Base-by-base conservation (phyloP, 805 yeast genomes). In the Cyberlindnera nakhonratchasimensis region DNA sequence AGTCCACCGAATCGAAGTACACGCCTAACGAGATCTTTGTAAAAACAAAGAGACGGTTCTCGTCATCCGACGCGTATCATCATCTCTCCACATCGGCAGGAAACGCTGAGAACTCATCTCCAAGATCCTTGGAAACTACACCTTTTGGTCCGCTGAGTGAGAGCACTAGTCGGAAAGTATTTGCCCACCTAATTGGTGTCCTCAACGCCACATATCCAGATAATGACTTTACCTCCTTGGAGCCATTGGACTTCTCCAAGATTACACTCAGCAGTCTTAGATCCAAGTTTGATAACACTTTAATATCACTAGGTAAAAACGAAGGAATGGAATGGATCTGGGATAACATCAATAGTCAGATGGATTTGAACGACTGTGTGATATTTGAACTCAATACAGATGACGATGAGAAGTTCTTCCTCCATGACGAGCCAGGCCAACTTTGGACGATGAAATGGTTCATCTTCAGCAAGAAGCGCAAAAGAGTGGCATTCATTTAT, bases 71-170 rank as follows among this genome's bases (percentile, higher is more conserved):
- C 20, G 34, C 41, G 18, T 34, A 44, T 22, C 36, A 31, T 10
- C 40, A 43, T 14, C 37, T 45, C 9, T 42, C 47, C 6, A 45
- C 43, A 6, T 41, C 46, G 10, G 51, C 47, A 21, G 42, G 40
- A 9, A 39, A 37, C 12, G 46, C 37, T n/a, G 38, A 37, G 13
- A 32, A 29, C 28, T 39, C 47, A 9, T 40, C 52, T 12, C 52
- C 52, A 35, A 42, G 40, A 18, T 48, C 52, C 3, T 37, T 48
- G 5, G 52, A 48, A 9, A 40, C 50, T 0, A 46, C 88, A 2
- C 98, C 98, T 1, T 93, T 93, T 66, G 99, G 99, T 0, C 96
- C 97, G 0, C 71, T 93, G 25, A 85, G 83, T 56, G 83, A 82
- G 53, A 78, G 83, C n/a, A 80, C 93, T 2, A 84, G 95, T 34